Base-by-base conservation (phyloP, 2,329 filamentous ascomycete species). In the Cercospora sesami region DNA sequence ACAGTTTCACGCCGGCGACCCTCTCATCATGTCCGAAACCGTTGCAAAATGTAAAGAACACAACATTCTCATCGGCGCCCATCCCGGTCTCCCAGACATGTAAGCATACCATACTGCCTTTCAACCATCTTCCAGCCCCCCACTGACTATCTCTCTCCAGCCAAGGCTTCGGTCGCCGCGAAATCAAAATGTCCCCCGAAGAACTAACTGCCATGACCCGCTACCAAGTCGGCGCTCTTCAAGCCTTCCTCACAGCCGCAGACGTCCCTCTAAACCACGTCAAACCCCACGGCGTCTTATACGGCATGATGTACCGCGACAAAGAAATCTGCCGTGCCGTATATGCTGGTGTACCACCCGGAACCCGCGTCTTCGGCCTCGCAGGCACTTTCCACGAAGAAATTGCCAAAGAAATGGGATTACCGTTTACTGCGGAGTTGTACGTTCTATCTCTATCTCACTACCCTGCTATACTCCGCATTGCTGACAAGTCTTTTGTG, bases 61-160 rank as follows among this genome's bases (percentile, higher is more conserved):
- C 76, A 81, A 81, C 66, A 83, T 90, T 68, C 82, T 81, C 60
- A 79, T 86, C 5, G 88, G 88, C 7, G 89, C 89, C 0, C 88
- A 91, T 72, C 88, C 88, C 0, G 87, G 87, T 1, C 80, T 90
- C 0, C 87, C 86, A n/a, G 88, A 90, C 74, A 81, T 89, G 45
- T 51, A 23, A 51, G 45, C 6, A 2, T 51, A 4, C 9, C 45
- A 48, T 14, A 48, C 7, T 5, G 8, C 3, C 16, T 4, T 9
- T 5, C 8, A 6, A 30, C n/a, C 1, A 48, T 23, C 42, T 18
- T 18, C 39, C 8, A 45, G 9, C 8, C 39, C 1, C n/a, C 16
- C 36, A 12, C 6, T 0, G 23, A 8, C 42, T 23, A 12, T 23
- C 18, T 8, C n/a, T 21, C 9, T 3, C n/a, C n/a, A 48, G 45